Base-by-base conservation (phyloP, 139 green algal genomes). In the Chlorella sp. region DNA sequence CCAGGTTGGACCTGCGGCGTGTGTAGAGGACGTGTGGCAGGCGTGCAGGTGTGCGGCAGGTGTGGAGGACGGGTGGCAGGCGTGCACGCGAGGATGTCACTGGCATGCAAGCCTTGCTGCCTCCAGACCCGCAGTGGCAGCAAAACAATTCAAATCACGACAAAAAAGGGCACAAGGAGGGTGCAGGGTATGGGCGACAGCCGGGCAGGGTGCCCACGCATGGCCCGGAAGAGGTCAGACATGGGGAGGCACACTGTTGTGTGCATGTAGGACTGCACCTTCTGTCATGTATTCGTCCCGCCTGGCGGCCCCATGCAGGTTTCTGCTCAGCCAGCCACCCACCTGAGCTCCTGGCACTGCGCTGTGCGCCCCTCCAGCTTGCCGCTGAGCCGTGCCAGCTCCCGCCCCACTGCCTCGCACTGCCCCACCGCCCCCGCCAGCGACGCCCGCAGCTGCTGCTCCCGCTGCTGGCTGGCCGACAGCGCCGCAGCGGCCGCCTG, bases 341-440 rank as follows among this genome's bases (percentile, higher is more conserved):
- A 86, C 75, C 40, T 86, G 1, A 89, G 80, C 37, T 91, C 69
- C 71, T 86, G 39, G 60, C 75, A 90, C n/a, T 88, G 53, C 39
- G 61, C 85, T 0, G 42, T 24, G 24, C 81, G 32, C 0, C 37
- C 78, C 53, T 92, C 85, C 30, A 89, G 32, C 48, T 37, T 77
- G 14, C 39, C 68, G 36, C 83, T 91, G 14, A 86, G 68, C 26
- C 66, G 61, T 0, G 84, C 86, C n/a, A 92, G 86, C 79, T 86
- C 75, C 57, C 75, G 79, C 32, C 89, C 88, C 30, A 91, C 79
- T 34, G 84, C 80, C 85, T 85, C 79, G 28, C 85, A 87, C 86
- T 90, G 83, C 37, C 69, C 77, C 34, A 92, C 76, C 1, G 85
- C 90, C 15, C 32, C 83, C 42, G 15, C 86, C 86, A 90, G 60